Evolutionary conservation across 352 stramenopile species (phyloP), one percentile per base, ranked within the genome.

Genomic region (Phytophthora fragariae): DNA sequence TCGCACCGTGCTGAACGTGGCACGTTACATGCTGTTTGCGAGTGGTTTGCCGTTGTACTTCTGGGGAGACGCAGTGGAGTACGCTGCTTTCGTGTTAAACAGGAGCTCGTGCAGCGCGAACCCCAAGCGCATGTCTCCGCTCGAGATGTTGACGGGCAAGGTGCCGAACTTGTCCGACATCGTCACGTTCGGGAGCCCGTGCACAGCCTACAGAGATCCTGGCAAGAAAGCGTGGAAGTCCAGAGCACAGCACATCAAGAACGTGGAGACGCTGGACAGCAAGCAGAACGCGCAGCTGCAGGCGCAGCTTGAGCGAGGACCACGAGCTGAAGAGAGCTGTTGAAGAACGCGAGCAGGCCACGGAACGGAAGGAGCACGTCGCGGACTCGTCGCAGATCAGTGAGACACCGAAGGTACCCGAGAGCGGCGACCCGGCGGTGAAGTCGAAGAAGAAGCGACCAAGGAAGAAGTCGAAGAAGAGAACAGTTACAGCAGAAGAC

Each of bases 1-100:
- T 17, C 62, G 68, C 10, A 78, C 72, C 2, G 59, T 83, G 2
- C 66, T 80, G 60, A 80, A 83, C 62, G 70, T 83, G 50, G 57
- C 61, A 2, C 53, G 72, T 5, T 78, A 50, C 31, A 76, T 77
- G 61, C 15, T 83, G 12, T 80, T 83, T 33, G 60, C 31, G 3
- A 74, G 60, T 15, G 62, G 68, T 9, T 41, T 83, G 1, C 56
- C 72, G 11, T 56, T 80, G 1, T 31, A 37, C 17, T 76, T 76
- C 57, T 81, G 76, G 72, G 68, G 72, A 3, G 60, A 80, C 19
- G 72, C 76, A 0, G 72, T 62, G 3, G 64, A 83, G 39, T 81
- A 80, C 44, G 72, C 69, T 7, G 49, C 50, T 4, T 80, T 76
- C 62, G 39, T 83, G 0, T 57, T 78, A 3, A 83, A 80, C 31